These are phyloP conservation scores for Trichoderma sp. DNA, from an alignment of 2,329 filamentous ascomycete species.

Conservation along the genomic window DNA sequence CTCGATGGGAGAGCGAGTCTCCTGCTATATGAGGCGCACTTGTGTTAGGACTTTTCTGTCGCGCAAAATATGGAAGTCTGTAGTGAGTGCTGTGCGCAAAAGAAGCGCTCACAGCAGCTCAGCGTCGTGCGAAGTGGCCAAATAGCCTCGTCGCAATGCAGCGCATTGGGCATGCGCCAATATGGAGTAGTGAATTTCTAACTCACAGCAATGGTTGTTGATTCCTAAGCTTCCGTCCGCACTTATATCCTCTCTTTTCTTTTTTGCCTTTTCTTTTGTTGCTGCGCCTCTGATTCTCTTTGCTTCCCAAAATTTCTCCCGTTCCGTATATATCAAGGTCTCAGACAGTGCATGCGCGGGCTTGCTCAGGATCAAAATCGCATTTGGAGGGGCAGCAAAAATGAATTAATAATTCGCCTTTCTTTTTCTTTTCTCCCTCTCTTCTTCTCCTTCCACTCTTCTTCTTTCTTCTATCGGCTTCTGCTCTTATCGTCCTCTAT, in stretches of 20 bases:
- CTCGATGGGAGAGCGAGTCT: slow-evolving; percentile 17
- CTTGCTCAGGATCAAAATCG: slow-evolving; percentile 22
- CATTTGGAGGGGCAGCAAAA: slow-evolving; percentile 27
- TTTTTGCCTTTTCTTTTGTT: neutral
- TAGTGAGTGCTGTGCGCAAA: neutral
- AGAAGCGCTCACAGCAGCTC: neutral
- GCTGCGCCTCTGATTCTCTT: neutral
- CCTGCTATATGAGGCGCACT: slow-evolving; percentile 2
- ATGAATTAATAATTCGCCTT: slow-evolving; percentile 10
- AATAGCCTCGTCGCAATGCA: slow-evolving; percentile 10
- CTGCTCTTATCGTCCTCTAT: neutral
- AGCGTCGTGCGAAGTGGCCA: neutral
- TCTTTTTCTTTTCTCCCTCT: neutral
- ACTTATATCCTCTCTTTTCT: neutral
- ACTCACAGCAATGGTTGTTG: slow-evolving; percentile 19
- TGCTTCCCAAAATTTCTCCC: neutral
- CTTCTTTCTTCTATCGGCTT: neutral
- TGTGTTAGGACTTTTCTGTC: slow-evolving; percentile 2
- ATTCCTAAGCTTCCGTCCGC: neutral
- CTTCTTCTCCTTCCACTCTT: neutral
- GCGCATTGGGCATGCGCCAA: neutral
- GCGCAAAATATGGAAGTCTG: neutral
- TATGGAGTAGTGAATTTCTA: neutral
- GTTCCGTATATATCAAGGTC: slow-evolving; percentile 28
- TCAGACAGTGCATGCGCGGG: slow-evolving; percentile 25